Evolutionary conservation across 2,329 filamentous ascomycete species (phyloP), one percentile per base, ranked within the genome.

Genomic region (Fusarium fujikuroi): DNA sequence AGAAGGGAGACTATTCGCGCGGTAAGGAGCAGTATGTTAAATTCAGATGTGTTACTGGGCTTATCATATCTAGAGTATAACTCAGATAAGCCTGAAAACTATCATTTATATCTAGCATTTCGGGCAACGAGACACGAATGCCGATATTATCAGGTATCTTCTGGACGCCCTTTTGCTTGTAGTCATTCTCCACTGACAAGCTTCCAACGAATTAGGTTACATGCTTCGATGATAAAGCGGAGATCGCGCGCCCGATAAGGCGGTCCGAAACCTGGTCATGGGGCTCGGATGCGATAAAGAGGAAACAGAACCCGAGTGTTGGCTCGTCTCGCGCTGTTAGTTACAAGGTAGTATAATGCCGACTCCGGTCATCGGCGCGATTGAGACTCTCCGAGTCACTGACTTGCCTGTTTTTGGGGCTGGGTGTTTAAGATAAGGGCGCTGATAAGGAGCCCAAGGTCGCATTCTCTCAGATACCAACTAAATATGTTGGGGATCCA

Each of bases 281-380:
- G 32, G 69, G 18, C n/a, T 14, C 37, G 19, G n/a, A 7, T n/a
- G 34, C 37, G 52, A 60, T 30, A 40, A 72, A 66, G 37, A 25
- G 69, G 65, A 60, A 72, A 59, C 44, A 32, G 57, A 70, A 58
- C 70, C 60, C 70, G 69, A 70, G 23, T 42, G 12, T 28, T 46
- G 44, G 15, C 21, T 50, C 6, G 21, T 25, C 2, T 36, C 34
- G 12, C 23, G 16, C 44, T 25, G 7, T 59, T 37, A 9, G 5
- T 10, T 19, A 32, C 30, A 32, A 14, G 32, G 44, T 16, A 47
- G 44, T 30, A 15, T 28, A 32, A 32, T 40, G 46, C 42, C 14
- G 32, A 28, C 18, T 37, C 58, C 60, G 43, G 28, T 47, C 23
- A 40, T 39, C n/a, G 44, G 23, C 50, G 23, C 16, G n/a, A 18